Evolutionary conservation across 1,284 basidiomycete species (phyloP), one percentile per base, ranked within the genome.

Genomic region (Vanrija humicola): DNA sequence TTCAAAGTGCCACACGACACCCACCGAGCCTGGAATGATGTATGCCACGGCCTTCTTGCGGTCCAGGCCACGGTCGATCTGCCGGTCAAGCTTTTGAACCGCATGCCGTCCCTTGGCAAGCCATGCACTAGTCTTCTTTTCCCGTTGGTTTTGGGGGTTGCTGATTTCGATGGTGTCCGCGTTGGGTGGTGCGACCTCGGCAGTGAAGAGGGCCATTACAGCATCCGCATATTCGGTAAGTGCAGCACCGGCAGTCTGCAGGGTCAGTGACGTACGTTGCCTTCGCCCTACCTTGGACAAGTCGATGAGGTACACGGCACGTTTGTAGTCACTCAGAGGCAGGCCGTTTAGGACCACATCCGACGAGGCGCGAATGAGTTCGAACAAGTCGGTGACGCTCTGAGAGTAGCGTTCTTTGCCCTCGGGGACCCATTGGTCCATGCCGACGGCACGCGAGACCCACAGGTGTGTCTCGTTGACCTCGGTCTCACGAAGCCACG

Each of bases 401-500:
- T 77, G 73, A 39, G 64, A 67, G 54, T 72, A 67, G 34, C 67
- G 65, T 38, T 69, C 63, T n/a, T 68, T 61, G 21, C 69, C 72
- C 53, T 77, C 75, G 0, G 74, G 72, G 1, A 70, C 60, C 75
- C 75, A 77, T 68, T 73, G 49, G 50, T 77, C 76, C 73, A 74
- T 73, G 5, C 66, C 69, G 6, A 77, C 69, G 3, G 72, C 68
- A 39, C 76, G 56, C 10, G 68, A 69, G 18, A 77, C 74, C 74
- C 74, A 76, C 51, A 74, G 69, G 46, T 72, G 64, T 14, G 69
- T 68, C 25, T 73, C 68, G n/a, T 65, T 70, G 14, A 55, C 63
- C 50, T 75, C 72, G 15, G 72, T 75, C 43, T 73, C 67, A 26
- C 64, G 65, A 45, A 77, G 56, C 76, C 76, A 77, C 23, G 70